Percentiles rank a stretch among this genome's conserved stretches.
Evolutionary conservation across 2,329 filamentous ascomycete genomes (phyloP).

Genomic region (Chaetomium sp.): DNA sequence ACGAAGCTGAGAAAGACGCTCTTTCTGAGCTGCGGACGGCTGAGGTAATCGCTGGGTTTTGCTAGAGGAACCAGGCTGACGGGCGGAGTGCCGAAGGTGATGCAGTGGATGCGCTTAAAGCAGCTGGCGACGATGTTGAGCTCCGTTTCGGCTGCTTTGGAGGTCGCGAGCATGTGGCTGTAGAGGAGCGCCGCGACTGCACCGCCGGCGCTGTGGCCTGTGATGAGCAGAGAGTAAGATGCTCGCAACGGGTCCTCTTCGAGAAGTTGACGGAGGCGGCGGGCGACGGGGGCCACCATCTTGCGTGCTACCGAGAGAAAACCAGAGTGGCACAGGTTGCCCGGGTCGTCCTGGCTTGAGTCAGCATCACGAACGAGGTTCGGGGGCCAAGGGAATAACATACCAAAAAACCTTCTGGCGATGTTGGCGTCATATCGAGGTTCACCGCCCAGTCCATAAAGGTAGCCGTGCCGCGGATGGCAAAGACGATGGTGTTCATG

Average conservation of each 20-base stretch:
- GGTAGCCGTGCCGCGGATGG: constrained; percentile 76
- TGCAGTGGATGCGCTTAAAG: constrained; percentile 80
- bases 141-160: constrained; percentile 61
- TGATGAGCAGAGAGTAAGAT: constrained; percentile 73
- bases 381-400: background rate
- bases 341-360: constrained; percentile 61
- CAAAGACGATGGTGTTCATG: constrained; percentile 78
- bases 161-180: constrained; percentile 73
- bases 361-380: background rate
- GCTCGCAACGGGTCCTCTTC: constrained; percentile 69
- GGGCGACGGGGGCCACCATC: constrained; percentile 74
- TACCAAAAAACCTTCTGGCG: constrained; percentile 66
- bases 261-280: constrained; percentile 68
- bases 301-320: constrained; percentile 75
- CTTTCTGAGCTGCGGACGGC: constrained; percentile 52
- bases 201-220: constrained; percentile 83
- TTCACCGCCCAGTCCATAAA: constrained; percentile 90
- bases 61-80: constrained; percentile 70
- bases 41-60: constrained; percentile 52
- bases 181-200: constrained; percentile 81
- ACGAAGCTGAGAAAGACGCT: constrained; percentile 78
- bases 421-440: constrained; percentile 66
- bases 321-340: constrained; percentile 78
- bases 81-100: constrained; percentile 84
- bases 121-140: constrained; percentile 67